Conservation (phyloP, 768 basidiomycete species). For the Nevesoporus exiguus region DNA sequence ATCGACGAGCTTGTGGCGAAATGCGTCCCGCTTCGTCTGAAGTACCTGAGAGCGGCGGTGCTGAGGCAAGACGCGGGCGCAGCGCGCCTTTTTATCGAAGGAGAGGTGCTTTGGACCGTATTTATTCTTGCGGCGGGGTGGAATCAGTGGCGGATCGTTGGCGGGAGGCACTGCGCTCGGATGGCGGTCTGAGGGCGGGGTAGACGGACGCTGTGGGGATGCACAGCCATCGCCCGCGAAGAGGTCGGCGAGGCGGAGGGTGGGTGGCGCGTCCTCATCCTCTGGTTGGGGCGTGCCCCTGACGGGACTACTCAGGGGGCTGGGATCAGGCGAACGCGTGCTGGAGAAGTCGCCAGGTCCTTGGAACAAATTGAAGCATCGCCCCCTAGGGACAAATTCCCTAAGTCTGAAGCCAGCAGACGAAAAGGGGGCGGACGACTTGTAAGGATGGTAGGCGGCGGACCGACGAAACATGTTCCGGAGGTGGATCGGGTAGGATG, state of each 20-base stretch:
- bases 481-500: not conserved
- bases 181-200: not conserved
- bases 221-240: not conserved
- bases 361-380: constrained; percentile 21
- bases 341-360: constrained; percentile 5
- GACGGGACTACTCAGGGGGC: constrained; percentile 19
- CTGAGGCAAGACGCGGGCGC: not conserved
- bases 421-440: constrained; percentile 3
- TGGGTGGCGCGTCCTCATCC: constrained; percentile 12
- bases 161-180: not conserved
- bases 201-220: not conserved
- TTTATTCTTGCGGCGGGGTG: constrained; percentile 10
- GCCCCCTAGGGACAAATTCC: constrained; percentile 15
- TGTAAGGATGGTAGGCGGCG: constrained; percentile 14
- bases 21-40: constrained; percentile 9
- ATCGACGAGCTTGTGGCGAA: not conserved
- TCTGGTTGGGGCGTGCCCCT: not conserved
- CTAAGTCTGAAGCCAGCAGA: constrained; percentile 29
- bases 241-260: constrained; percentile 1
- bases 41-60: constrained; percentile 2
- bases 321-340: constrained; percentile 13
- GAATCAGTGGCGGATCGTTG: not conserved
- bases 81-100: not conserved
- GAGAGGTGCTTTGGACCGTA: constrained; percentile 18
- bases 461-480: constrained; percentile 21